Percentiles rank a stretch among this genome's conserved stretches.
phyloP scores from a whole-genome alignment of 257 asterid species.

The Nicotiana paniculata region DNA sequence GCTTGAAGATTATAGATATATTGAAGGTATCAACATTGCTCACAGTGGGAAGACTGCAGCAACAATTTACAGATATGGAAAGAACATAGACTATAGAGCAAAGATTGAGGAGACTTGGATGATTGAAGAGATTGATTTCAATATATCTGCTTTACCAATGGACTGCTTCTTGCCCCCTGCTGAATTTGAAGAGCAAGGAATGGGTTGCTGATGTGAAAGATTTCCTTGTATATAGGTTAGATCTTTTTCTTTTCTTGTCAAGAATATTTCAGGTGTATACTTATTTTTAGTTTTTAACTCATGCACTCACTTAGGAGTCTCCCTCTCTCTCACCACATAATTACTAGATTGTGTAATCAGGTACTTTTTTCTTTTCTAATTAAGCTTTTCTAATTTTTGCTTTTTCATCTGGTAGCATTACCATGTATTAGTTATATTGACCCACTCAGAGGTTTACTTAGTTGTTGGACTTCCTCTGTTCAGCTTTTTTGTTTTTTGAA shows the following conservation, averaged over 20 bases:
- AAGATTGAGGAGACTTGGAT: conserved; percentile 71
- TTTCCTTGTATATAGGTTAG: not conserved
- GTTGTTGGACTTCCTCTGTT: not conserved
- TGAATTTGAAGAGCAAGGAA: conserved; percentile 19
- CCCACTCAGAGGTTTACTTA: not conserved
- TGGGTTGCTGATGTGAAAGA: not conserved
- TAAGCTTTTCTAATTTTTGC: not conserved
- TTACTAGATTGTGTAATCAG: too few relatives aligned
- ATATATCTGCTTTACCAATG: conserved; percentile 55
- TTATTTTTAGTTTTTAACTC: not conserved
- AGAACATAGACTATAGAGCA: conserved; percentile 47
- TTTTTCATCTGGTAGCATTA: not conserved
- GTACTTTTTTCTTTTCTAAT: not conserved
- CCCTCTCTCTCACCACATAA: too few relatives aligned
- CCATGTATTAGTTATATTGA: not conserved
- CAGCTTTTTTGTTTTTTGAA: not conserved
- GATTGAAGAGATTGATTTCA: conserved; percentile 80
- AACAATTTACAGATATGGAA: conserved; percentile 62
- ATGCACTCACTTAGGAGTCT: too few relatives aligned
- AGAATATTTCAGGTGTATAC: not conserved
- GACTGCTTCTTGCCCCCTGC: conserved; percentile 79
- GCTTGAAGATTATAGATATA: conserved; percentile 50
- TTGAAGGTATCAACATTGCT: conserved; percentile 77
- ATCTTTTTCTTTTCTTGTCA: not conserved
- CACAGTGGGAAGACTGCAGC: conserved; percentile 64